Evolutionary conservation across 257 asterid species (phyloP), one percentile per base, ranked within the genome.

Genomic region (Ocimum tenuiflorum): DNA sequence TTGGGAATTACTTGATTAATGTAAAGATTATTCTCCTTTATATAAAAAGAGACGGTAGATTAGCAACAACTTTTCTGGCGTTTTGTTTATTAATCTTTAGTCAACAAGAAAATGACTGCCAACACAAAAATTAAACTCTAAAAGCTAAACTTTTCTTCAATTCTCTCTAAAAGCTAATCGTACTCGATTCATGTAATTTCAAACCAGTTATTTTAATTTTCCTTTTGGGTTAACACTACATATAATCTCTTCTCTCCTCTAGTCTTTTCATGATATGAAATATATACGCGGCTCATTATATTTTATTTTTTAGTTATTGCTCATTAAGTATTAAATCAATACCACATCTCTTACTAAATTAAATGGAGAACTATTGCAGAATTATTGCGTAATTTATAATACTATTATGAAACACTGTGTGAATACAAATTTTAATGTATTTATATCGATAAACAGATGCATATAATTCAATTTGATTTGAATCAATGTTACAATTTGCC

Each of bases 61-160:
- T 65, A 54, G 65, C 74, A 78, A 74, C 70, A 72, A 69, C 77
- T 29, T 57, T 51, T 43, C 60, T 20, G 38, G 29, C 19, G 53
- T 14, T 54, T 78, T 78, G 57, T 70, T 78, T 65, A 66, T 65
- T 66, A 60, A 73, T 73, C 47, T 58, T 53, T 65, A 73, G 79
- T 70, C 77, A 78, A 78, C 74, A 65, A 78, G 72, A 78, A 61
- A 73, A 65, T 70, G 82, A 70, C 82, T 65, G 55, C 77, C 63
- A 78, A 70, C 73, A 68, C 59, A 62, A 35, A 66, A 57, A 41
- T 55, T 57, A 47, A 77, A 77, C 76, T 69, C 73, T 52, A 76
- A 77, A 36, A 68, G 63, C 18, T 63, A 72, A 68, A 22, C 77
- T 71, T 76, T 76, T 77, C 65, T 48, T 63, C 73, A 67, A 48